Conservation (phyloP, 2,329 filamentous ascomycete genomes). For the Cyphellophora attinorum region DNA sequence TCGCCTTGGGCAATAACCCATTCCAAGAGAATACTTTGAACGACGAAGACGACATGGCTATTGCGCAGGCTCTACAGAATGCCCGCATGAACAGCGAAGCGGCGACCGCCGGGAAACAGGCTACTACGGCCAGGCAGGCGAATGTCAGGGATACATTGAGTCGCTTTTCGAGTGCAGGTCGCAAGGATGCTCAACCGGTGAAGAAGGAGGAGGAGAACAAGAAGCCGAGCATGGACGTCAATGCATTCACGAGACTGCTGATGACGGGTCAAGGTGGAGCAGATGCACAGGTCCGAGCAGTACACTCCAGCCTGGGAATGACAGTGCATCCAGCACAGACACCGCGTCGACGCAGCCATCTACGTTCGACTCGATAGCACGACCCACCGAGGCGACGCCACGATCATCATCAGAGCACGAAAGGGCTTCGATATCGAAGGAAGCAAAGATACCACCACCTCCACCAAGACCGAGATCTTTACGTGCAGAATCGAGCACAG, state of each 20-base stretch:
- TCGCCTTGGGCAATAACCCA: slow-evolving; percentile 26
- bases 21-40: slow-evolving; percentile 25
- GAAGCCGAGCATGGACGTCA: slow-evolving; percentile 56
- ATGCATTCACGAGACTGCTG: slow-evolving; percentile 66
- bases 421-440: not conserved
- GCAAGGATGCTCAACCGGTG: slow-evolving; percentile 4
- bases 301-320: slow-evolving; percentile 19
- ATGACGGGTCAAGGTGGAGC: slow-evolving; percentile 56
- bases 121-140: slow-evolving; percentile 6
- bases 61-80: slow-evolving; percentile 19
- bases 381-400: slow-evolving; percentile 40
- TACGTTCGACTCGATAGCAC: slow-evolving; percentile 42
- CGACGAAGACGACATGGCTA: slow-evolving; percentile 21
- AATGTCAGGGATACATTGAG: slow-evolving; percentile 14
- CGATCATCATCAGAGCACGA: slow-evolving; percentile 50
- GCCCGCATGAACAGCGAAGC: slow-evolving; percentile 17
- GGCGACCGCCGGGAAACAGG: slow-evolving; percentile 4
- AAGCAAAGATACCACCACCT: slow-evolving; percentile 17
- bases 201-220: slow-evolving; percentile 9
- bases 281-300: slow-evolving; percentile 10
- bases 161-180: slow-evolving; percentile 14
- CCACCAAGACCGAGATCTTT: slow-evolving; percentile 4
- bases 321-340: slow-evolving; percentile 46
- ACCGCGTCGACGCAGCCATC: slow-evolving; percentile 51
- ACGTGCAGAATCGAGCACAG: no score